Conservation (phyloP, 768 basidiomycete genomes). For the Russula virescens region DNA sequence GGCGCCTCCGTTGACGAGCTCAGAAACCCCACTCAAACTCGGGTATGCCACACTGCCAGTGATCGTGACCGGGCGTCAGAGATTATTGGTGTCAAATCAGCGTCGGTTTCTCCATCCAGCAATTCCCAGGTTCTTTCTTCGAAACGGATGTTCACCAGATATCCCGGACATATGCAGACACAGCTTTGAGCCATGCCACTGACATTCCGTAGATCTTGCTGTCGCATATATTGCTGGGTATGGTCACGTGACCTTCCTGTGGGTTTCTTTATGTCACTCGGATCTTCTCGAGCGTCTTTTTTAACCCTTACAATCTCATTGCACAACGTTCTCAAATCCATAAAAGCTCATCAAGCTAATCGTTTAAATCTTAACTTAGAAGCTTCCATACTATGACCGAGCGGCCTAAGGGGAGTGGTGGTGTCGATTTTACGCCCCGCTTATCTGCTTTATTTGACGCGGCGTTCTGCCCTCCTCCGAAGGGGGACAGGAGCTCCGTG, state of each 20-base stretch:
- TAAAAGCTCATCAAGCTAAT: slow-evolving; percentile 27
- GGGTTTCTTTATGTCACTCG: too few species aligned
- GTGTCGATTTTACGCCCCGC: background rate
- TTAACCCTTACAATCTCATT: too few species aligned
- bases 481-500: slow-evolving; percentile 13
- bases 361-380: too few species aligned
- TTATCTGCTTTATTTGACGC: background rate
- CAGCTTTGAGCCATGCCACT: slow-evolving; percentile 45
- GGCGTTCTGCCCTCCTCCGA: background rate
- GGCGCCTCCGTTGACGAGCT: slow-evolving; percentile 22
- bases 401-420: background rate
- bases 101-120: slow-evolving; percentile 27
- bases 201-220: slow-evolving; percentile 33
- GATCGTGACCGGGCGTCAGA: slow-evolving; percentile 24
- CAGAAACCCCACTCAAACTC: slow-evolving; percentile 25
- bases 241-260: too few species aligned
- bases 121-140: slow-evolving; percentile 33
- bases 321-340: too few species aligned
- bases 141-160: background rate
- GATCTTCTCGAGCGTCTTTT: too few species aligned
- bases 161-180: slow-evolving; percentile 30
- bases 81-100: background rate
- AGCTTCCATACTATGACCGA: background rate
- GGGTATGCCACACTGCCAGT: slow-evolving; percentile 23
- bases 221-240: too few species aligned